These are phyloP conservation scores for Neurospora sp. DNA, from an alignment of 2,329 filamentous ascomycete genomes.

Conservation along the genomic window DNA sequence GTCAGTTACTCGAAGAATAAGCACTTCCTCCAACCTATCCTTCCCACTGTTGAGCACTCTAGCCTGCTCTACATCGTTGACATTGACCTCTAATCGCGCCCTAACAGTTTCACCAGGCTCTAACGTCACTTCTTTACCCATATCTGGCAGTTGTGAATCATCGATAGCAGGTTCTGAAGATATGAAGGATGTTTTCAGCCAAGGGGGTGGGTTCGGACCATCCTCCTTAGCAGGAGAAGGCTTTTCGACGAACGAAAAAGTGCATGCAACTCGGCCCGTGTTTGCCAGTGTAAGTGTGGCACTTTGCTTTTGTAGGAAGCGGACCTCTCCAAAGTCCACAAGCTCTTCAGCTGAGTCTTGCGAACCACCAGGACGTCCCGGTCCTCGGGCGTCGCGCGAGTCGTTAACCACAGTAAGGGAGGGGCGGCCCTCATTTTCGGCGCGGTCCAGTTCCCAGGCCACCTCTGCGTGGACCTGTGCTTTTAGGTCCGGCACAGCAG, in stretches of 20 bases:
- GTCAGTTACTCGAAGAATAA: conserved; percentile 72
- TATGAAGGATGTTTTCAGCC: conserved; percentile 62
- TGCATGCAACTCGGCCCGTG: conserved; percentile 73
- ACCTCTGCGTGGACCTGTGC: conserved; percentile 78
- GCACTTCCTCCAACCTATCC: conserved; percentile 65
- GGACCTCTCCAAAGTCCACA: conserved; percentile 69
- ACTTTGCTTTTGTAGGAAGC: conserved; percentile 55
- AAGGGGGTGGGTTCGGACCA: conserved; percentile 38
- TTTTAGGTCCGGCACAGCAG: conserved; percentile 76
- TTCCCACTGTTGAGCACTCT: conserved; percentile 61
- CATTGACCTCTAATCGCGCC: conserved; percentile 55
- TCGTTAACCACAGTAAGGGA: conserved; percentile 77
- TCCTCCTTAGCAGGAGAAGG: conserved; percentile 39
- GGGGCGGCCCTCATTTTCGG: conserved; percentile 83
- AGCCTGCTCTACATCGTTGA: conserved; percentile 55
- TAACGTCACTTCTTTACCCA: conserved; percentile 50
- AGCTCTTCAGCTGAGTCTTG: conserved; percentile 24
- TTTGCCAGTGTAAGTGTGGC: conserved; percentile 79
- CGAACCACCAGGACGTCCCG: conserved; percentile 26
- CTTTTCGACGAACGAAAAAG: conserved; percentile 68
- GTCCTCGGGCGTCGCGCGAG: conserved; percentile 27
- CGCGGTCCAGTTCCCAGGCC: conserved; percentile 75
- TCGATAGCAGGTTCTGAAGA: conserved; percentile 31
- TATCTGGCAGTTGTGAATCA: conserved; percentile 18
- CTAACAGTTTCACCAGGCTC: conserved; percentile 76